A percentile compares a stretch with the other conserved stretches of the same genome.
Evolutionary conservation across 2,329 filamentous ascomycete species (phyloP).

Genomic region (Didymella exigua): DNA sequence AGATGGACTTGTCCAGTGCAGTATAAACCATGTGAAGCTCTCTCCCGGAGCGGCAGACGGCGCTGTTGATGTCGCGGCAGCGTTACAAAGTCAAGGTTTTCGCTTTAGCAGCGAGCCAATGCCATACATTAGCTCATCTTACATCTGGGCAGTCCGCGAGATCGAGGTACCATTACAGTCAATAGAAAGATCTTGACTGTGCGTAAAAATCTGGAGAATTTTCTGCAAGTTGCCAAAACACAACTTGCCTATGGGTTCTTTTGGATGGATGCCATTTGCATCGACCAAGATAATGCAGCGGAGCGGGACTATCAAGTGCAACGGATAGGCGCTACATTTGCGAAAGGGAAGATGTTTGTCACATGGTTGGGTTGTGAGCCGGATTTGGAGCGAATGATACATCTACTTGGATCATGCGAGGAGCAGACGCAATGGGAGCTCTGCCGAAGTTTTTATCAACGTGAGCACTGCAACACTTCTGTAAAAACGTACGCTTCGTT

Average conservation of each 20-base stretch:
- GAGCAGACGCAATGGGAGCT: not conserved
- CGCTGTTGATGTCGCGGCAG: not conserved
- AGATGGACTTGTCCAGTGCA: not conserved
- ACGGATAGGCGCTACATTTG: not conserved
- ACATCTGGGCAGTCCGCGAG: not conserved
- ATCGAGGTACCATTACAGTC: not conserved
- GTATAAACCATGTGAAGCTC: not conserved
- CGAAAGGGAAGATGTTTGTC: not conserved
- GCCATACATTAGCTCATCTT: not conserved
- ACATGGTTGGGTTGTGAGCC: not conserved
- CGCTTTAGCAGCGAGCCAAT: not conserved
- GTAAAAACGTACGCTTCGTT: not conserved
- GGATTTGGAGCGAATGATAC: not conserved
- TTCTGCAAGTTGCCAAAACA: not conserved
- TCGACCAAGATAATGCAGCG: conserved; percentile 1
- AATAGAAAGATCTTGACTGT: not conserved
- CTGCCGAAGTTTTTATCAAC: not conserved
- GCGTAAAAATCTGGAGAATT: not conserved
- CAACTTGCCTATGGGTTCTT: not conserved
- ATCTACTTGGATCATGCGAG: not conserved
- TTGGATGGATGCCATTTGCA: conserved; percentile 3
- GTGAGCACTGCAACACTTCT: not conserved
- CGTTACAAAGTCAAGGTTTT: not conserved
- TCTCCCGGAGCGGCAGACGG: not conserved
- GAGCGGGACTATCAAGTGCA: conserved; percentile 6